Base-by-base conservation (phyloP, 306 rosid species). In the Nissolia schottii region DNA sequence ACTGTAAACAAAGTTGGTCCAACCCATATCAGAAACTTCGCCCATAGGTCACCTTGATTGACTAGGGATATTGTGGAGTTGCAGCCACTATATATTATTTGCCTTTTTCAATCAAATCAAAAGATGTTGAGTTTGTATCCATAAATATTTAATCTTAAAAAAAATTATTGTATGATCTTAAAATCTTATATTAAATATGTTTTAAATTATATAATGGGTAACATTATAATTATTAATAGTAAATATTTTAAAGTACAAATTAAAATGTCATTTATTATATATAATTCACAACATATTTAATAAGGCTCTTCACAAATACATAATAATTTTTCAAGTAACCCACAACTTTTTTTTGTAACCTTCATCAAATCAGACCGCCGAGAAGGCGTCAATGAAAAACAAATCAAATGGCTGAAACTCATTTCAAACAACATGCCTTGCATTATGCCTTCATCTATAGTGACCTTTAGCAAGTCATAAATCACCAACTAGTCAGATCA, bases 1-100 rank as follows among this genome's bases (percentile, higher is more conserved):
- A 41, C 81, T 62, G 64, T 35, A 58, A 77, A 67, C 56, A 63
- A 68, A 79, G 35, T 61, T 40, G 86, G 70, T 75, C 84, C 78
- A 76, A 77, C 64, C 74, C 53, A 63, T 63, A 40, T 60, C 41
- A 23, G 41, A 81, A 75, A 58, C 50, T 65, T 40, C 56, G 66
- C 23, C 64, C 57, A 80, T 68, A 58, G 85, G 77, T 71, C 78
- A 71, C 14, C 34, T 54, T 71, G 2, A 71, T 71, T 78, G 69
- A 78, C 63, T 71, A 41, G 25, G 67, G 25, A 29, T 37, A 57
- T 51, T 54, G 67, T 38, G 73, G 43, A 75, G 75, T 25, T 48
- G 46, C 50, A 59, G 67, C 77, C 79, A 67, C 79, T 65, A 5
- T 18, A 5, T 18, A 80, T 75, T 71, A 55, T 20, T 62, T 75